Evolutionary conservation across 345 rosid species (phyloP), one percentile per base, ranked within the genome.

Genomic region (Ceriops decandra): DNA sequence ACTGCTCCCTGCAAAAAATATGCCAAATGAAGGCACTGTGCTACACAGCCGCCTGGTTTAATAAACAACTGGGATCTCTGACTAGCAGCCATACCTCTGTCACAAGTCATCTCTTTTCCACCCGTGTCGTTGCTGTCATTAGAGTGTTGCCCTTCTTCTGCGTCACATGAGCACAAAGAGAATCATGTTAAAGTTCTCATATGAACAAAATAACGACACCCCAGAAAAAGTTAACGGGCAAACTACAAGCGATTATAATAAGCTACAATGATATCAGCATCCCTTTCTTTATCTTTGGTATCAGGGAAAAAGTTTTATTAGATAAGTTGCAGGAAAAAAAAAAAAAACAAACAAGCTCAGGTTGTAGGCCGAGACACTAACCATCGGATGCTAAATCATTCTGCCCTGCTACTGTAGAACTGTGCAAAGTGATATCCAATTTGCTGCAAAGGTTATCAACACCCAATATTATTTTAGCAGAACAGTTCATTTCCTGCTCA

Each of bases 41-140:
- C 10, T 8, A 24, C 0, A 8, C 26, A 24, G 28, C 31, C 16
- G 30, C 59, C 28, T 56, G 17, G 31, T 56, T 56, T 15, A 56
- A 7, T 24, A 54, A 54, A 5, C 13, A 1, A 24, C 5, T 8
- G 30, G 26, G 28, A 24, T 21, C 26, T 56, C 59, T 56, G 15
- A 16, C 16, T 63, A 38, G 15, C 47, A 64, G 52, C 16, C 7
- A 35, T 77, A 77, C 80, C 77, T 72, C 13, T 53, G 60, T 64
- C 63, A 68, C 20, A 32, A 26, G 63, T 10, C 7, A 52, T 47
- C 61, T 64, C 68, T 30, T 52, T 54, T 49, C 64, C 27, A 49
- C 22, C 51, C 3, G 47, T 54, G 17, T 65, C 15, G 22, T 46
- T n/a, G 57, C 5, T 32, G 51, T 13, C 68, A 53, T 72, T 70